A percentile compares a stretch with the other conserved stretches of the same genome.
These are phyloP conservation scores for Pharus latifolius DNA, from an alignment of 176 grass and related monocot genomes.

Conservation along the genomic window DNA sequence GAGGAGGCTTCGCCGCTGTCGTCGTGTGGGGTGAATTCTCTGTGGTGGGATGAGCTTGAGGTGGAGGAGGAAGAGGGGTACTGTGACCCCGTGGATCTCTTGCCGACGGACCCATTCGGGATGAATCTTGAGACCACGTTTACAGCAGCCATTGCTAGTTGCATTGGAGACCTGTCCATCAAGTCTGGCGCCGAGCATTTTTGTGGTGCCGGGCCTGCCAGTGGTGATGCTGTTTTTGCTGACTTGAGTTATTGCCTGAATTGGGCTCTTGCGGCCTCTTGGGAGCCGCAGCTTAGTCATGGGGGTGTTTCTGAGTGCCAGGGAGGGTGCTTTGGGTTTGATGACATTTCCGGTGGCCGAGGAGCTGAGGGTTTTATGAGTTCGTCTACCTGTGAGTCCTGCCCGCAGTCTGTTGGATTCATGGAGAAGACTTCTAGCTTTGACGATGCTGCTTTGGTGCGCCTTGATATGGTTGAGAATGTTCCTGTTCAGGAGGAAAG, in stretches of 20 bases:
- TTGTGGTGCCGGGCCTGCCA: not conserved
- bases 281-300: not conserved
- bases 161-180: slow-evolving; percentile 13
- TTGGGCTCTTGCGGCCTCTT: slow-evolving; percentile 4
- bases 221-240: not conserved
- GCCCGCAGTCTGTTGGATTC: not conserved
- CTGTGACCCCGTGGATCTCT: slow-evolving; percentile 31
- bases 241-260: slow-evolving; percentile 37
- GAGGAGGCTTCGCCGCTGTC: slow-evolving; percentile 36
- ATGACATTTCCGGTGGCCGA: not conserved
- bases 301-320: slow-evolving; percentile 3
- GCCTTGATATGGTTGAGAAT: not conserved
- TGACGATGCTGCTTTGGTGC: slow-evolving; percentile 9
- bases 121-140: slow-evolving; percentile 53
- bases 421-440: slow-evolving; percentile 4
- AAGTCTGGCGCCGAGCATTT: slow-evolving; percentile 19
- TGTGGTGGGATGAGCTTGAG: slow-evolving; percentile 24
- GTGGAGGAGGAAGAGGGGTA: slow-evolving; percentile 18
- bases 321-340: slow-evolving; percentile 8
- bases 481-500: slow-evolving; percentile 15
- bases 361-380: not conserved
- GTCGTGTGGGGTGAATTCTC: slow-evolving; percentile 17
- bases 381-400: not conserved
- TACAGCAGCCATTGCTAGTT: slow-evolving; percentile 32
- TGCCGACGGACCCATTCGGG: slow-evolving; percentile 65